Base-by-base conservation (phyloP, 345 rosid species). In the Draba incana region DNA sequence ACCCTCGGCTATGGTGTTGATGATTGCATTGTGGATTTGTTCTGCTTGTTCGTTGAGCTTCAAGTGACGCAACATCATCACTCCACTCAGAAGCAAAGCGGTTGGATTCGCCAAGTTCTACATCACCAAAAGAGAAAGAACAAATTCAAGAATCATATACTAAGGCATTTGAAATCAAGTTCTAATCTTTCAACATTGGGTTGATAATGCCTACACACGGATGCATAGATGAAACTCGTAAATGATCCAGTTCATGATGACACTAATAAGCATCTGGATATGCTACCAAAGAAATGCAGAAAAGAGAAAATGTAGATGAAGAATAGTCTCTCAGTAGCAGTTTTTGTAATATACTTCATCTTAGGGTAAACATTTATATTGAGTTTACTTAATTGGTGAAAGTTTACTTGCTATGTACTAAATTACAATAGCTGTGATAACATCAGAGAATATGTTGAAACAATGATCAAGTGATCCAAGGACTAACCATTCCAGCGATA, bases 51-150 rank as follows among this genome's bases (percentile, higher is more conserved):
- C 86, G 54, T 84, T 78, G 54, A 89, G 79, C 69, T 88, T 82
- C 72, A 95, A 72, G 76, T 95, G 99, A 51, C 84, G 93, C 57
- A 95, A 83, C 98, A 92, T 92, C 57, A 89, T 51, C 58, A 95
- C 93, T 47, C 88, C 59, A 74, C 98, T 92, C 75, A 92, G 62
- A 47, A 92, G 80, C 78, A 92, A 74, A n/a, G 99, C 99, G 4
- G 99, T 95, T 53, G 99, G 98, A 74, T 95, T 95, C 4, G 99
- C 98, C 86, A 92, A 8, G 76, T 95, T 85, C 99, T 88, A 46
- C 50, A 60, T 15, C 54, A 62, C 8, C 15, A 5, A 35, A 35
- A 6, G 0, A 2, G 46, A 3, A 42, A 46, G 4, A 10, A 41
- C 10, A 5, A 28, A 44, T 16, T 27, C 39, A 49, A 15, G 47